Conservation (phyloP, 345 rosid genomes). For the Xanthoceras sorbifolium region DNA sequence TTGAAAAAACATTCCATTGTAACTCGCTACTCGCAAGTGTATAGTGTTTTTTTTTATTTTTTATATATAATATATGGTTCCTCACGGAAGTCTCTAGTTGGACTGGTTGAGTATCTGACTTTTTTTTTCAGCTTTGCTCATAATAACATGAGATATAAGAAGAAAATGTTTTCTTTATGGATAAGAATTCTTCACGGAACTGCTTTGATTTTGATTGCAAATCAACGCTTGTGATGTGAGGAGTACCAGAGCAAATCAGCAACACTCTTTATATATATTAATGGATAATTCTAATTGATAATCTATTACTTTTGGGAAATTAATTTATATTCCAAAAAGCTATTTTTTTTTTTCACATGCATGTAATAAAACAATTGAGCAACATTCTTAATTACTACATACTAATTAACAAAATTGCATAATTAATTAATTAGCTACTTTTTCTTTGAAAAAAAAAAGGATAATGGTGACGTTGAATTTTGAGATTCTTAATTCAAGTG, state of each 20-base stretch:
- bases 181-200: neutral
- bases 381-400: neutral
- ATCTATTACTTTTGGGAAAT: neutral
- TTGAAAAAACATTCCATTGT: too few relatives aligned
- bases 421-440: neutral
- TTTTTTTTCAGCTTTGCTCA: neutral
- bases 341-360: too few relatives aligned
- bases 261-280: too few relatives aligned
- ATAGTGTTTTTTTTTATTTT: neutral
- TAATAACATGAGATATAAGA: neutral
- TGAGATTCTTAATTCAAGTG: slow-evolving; percentile 27
- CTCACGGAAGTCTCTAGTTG: neutral
- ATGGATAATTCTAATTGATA: neutral
- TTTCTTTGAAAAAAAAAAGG: neutral
- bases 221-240: too few relatives aligned
- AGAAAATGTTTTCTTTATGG: neutral
- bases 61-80: neutral
- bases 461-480: neutral
- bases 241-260: too few relatives aligned
- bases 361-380: neutral
- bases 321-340: neutral
- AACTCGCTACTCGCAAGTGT: neutral
- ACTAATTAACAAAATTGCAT: neutral
- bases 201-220: too few relatives aligned
- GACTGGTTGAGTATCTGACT: neutral